Percentiles rank a stretch among this genome's conserved stretches.
These are phyloP conservation scores for Seiridium cupressi DNA, from an alignment of 2,329 filamentous ascomycete species.

Conservation along the genomic window DNA sequence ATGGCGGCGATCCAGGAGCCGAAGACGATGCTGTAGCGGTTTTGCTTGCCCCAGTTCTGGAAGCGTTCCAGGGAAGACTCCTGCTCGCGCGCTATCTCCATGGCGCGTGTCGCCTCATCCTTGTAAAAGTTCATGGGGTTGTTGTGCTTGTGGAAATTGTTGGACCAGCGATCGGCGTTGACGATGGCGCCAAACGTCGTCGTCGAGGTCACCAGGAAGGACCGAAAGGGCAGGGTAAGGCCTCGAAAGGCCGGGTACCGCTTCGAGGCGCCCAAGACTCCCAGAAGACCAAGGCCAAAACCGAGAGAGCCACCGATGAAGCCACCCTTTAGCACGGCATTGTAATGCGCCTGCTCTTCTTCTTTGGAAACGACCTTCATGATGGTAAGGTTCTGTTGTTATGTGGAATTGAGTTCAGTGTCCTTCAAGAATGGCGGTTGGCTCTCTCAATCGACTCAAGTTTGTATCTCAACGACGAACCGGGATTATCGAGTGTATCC, in stretches of 20 bases:
- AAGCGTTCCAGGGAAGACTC: constrained; percentile 59
- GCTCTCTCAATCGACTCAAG: too few species aligned
- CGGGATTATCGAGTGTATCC: neutral
- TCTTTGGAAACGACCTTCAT: constrained; percentile 98
- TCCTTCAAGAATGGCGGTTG: too few species aligned
- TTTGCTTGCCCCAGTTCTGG: constrained; percentile 71
- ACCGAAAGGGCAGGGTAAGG: constrained; percentile 85
- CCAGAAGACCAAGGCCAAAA: constrained; percentile 62
- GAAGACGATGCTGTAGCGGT: constrained; percentile 86
- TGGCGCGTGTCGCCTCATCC: constrained; percentile 58
- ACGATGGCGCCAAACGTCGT: constrained; percentile 88
- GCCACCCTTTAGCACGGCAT: constrained; percentile 76
- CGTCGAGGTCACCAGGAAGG: constrained; percentile 82
- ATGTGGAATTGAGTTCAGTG: neutral
- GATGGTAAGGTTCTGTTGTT: constrained; percentile 22
- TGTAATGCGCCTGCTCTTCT: constrained; percentile 86
- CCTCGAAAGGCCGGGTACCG: constrained; percentile 76
- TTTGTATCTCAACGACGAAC: neutral
- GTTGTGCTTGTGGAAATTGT: constrained; percentile 64
- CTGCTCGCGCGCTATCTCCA: constrained; percentile 52
- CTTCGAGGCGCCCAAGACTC: constrained; percentile 64
- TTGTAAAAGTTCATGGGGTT: constrained; percentile 69
- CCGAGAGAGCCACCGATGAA: constrained; percentile 69
- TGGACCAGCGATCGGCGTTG: constrained; percentile 70
- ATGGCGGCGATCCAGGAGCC: constrained; percentile 80